Percentiles rank a stretch among this genome's conserved stretches.
phyloP scores from a whole-genome alignment of 2,329 filamentous ascomycete species.

The Fusarium sterilihyphosum region DNA sequence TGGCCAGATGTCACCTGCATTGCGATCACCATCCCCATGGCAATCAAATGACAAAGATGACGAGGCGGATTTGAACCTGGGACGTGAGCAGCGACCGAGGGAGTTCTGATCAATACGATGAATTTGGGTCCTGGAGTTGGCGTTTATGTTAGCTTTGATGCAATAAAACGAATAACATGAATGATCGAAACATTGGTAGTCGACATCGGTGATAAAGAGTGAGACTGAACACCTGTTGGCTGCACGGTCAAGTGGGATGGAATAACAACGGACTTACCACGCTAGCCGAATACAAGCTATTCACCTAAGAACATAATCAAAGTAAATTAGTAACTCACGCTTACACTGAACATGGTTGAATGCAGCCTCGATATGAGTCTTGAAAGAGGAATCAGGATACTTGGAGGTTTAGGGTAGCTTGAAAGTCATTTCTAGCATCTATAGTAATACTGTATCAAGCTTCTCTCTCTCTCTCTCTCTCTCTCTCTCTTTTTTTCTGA shows the following conservation, averaged over 20 bases:
- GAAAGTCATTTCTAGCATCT: background rate
- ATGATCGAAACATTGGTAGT: background rate
- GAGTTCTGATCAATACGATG: slow-evolving; percentile 44
- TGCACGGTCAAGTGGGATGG: background rate
- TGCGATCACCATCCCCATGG: slow-evolving; percentile 43
- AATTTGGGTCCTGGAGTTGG: slow-evolving; percentile 13
- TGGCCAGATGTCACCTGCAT: slow-evolving; percentile 41
- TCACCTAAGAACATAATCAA: background rate
- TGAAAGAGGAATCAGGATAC: background rate
- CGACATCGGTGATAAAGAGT: background rate
- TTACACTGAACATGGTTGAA: background rate
- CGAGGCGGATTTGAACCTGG: slow-evolving; percentile 47
- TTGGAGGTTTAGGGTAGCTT: background rate
- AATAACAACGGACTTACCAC: background rate
- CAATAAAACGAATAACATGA: background rate
- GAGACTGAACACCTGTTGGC: background rate
- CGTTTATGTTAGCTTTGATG: slow-evolving; percentile 27
- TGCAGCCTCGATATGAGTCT: background rate
- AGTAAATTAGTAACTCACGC: background rate
- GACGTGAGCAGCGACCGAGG: slow-evolving; percentile 45
- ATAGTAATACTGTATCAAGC: background rate
- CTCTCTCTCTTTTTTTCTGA: too few species aligned
- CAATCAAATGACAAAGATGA: slow-evolving; percentile 42
- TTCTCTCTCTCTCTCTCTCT: background rate
- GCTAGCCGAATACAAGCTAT: background rate